Evolutionary conservation across 148 eudicot species (phyloP).

Genomic region (Pharnaceum exiguum): DNA sequence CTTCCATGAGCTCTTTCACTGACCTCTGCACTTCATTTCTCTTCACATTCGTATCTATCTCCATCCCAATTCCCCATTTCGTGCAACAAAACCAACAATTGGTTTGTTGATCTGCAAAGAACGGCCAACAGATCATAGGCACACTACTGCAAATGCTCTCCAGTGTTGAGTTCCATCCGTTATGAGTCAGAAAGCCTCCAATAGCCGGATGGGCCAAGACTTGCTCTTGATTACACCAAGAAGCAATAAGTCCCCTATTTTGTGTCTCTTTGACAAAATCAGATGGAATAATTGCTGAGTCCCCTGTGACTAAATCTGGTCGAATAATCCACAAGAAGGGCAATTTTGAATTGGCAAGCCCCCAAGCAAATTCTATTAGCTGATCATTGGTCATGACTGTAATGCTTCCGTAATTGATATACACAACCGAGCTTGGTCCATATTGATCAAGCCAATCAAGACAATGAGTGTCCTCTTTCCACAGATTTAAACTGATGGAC

Average conservation of each 20-base stretch:
- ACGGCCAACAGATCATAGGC: too few species aligned
- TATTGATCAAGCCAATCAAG: not conserved
- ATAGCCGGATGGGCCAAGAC: too few species aligned
- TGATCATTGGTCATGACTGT: not conserved
- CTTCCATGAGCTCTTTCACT: constrained; percentile 20
- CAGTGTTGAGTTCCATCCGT: too few species aligned
- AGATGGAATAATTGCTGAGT: not conserved
- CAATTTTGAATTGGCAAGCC: not conserved
- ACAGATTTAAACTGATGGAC: not conserved
- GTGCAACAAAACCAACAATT: constrained; percentile 19
- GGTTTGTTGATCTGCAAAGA: constrained; percentile 19
- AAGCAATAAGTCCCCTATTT: constrained; percentile 15
- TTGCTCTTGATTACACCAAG: too few species aligned
- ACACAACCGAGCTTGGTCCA: constrained; percentile 6
- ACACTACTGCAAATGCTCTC: too few species aligned
- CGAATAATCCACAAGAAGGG: constrained; percentile 8
- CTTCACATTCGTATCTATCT: constrained; percentile 22
- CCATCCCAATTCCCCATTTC: constrained; percentile 19
- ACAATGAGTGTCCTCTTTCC: not conserved
- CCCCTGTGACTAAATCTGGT: not conserved
- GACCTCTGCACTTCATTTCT: constrained; percentile 20
- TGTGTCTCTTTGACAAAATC: constrained; percentile 4
- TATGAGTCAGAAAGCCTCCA: too few species aligned
- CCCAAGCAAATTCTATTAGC: constrained; percentile 12
- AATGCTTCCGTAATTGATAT: constrained; percentile 6